Evolutionary conservation across 2,329 filamentous ascomycete genomes (phyloP).

Genomic region (Graphium sp.): DNA sequence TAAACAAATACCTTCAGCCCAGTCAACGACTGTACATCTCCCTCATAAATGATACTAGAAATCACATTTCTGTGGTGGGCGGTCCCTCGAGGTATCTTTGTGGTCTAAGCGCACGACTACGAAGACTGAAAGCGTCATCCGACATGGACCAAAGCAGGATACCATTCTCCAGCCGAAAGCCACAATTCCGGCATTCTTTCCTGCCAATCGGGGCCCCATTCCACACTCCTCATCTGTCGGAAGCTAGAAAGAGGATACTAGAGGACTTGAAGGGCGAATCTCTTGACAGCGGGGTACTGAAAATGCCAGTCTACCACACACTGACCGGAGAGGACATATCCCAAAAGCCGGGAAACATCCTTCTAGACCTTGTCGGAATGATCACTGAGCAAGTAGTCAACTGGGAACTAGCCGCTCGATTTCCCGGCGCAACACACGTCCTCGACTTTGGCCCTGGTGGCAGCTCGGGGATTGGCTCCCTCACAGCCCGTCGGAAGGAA

Average conservation of each 20-base stretch:
- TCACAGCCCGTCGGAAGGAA: conserved; percentile 98
- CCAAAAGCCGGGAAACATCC: conserved; percentile 55
- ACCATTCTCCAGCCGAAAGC: conserved; percentile 87
- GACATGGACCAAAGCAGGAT: conserved; percentile 89
- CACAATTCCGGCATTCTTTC: conserved; percentile 94
- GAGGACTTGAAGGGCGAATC: conserved; percentile 72
- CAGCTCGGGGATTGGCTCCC: conserved; percentile 84
- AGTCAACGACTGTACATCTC: conserved; percentile 93
- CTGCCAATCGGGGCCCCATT: conserved; percentile 95
- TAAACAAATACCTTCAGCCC: conserved; percentile 85
- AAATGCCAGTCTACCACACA: conserved; percentile 79
- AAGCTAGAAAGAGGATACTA: conserved; percentile 68
- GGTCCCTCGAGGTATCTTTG: conserved; percentile 92
- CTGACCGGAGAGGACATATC: conserved; percentile 77
- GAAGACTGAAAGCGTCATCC: conserved; percentile 96
- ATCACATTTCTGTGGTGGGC: conserved; percentile 92
- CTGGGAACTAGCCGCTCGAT: conserved; percentile 90
- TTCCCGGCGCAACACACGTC: conserved; percentile 82
- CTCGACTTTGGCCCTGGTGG: conserved; percentile 94
- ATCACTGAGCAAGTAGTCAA: conserved; percentile 90
- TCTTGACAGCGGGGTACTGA: conserved; percentile 57
- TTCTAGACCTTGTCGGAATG: conserved; percentile 74
- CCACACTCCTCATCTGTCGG: conserved; percentile 83
- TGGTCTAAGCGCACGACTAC: conserved; percentile 83
- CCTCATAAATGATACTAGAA: conserved; percentile 88